Evolutionary conservation across 129 eudicot genomes (phyloP).

Genomic region (Flaveria robusta): DNA sequence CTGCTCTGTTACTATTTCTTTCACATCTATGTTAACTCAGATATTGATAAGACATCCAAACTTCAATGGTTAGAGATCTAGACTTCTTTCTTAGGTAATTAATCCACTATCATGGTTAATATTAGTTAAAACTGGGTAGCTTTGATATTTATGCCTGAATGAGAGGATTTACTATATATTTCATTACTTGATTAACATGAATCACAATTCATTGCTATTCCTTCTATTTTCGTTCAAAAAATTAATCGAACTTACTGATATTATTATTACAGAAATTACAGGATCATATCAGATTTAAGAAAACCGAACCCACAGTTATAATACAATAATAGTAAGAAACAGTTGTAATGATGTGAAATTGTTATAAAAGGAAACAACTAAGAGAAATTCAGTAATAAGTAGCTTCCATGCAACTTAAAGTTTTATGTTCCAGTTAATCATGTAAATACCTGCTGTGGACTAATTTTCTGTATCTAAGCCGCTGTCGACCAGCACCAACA

Average conservation of each 20-base stretch:
- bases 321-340: not conserved
- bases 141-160: not conserved
- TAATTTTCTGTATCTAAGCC: slow-evolving; percentile 80
- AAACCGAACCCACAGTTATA: not conserved
- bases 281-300: slow-evolving; percentile 1
- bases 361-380: not conserved
- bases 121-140: not conserved
- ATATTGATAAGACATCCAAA: not conserved
- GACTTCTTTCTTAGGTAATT: not conserved
- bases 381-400: not conserved
- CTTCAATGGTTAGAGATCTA: not conserved
- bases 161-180: not conserved
- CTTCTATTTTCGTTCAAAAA: not conserved
- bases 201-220: not conserved
- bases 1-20: not conserved
- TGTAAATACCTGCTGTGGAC: slow-evolving; percentile 78
- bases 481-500: slow-evolving; percentile 91
- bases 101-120: not conserved
- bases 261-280: not conserved
- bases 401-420: slow-evolving; percentile 17
- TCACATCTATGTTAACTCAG: not conserved
- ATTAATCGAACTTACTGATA: not conserved
- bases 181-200: not conserved
- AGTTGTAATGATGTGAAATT: not conserved
- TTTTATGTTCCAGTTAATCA: not conserved